Base-by-base conservation (phyloP, 306 rosid genomes). In the Arachis hypogaea region DNA sequence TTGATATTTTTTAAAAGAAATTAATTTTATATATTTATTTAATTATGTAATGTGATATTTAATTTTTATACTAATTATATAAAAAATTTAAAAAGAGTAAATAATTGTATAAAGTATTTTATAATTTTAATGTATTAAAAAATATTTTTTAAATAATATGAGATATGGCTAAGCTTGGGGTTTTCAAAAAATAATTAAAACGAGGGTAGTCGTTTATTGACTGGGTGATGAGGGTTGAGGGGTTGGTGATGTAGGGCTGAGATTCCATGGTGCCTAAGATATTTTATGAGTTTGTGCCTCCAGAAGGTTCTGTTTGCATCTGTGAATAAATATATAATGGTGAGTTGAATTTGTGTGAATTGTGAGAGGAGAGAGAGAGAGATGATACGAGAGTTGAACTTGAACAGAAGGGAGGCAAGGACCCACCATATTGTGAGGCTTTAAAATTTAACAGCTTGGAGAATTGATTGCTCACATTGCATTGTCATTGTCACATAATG, bases 271-370 rank as follows among this genome's bases (percentile, higher is more conserved):
- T 69, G 74, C 5, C 30, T 63, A 2, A 84, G 97, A 94, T 94
- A 91, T 88, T 93, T 88, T 50, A 36, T 33, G 29, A 38, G 58
- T 64, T 4, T 22, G 79, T 80, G 85, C 85, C 67, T 94, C 99
- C 92, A 85, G 99, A 94, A 94, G 82, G 88, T 94, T 92, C 95
- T 83, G 73, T 71, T 9, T 82, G 11, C 57, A 68, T 33, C 71
- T 82, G 68, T 80, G 72, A 66, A 78, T 72, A 76, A 68, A 51
- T 57, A 75, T 18, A 6, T 2, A 33, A 33, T 33, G 4, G 38
- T 58, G 67, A 11, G 11, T 7, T 58, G 67, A 11, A 16, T 7
- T 4, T 52, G 66, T 52, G 66, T 77, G 73, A 66, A 73, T 68
- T 14, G 7, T 29, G 12, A 3, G 38, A 55, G 63, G 46, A 56